Evolutionary conservation across 2,329 filamentous ascomycete species (phyloP), one percentile per base, ranked within the genome.

Genomic region (Sporothrix dimorphospora): DNA sequence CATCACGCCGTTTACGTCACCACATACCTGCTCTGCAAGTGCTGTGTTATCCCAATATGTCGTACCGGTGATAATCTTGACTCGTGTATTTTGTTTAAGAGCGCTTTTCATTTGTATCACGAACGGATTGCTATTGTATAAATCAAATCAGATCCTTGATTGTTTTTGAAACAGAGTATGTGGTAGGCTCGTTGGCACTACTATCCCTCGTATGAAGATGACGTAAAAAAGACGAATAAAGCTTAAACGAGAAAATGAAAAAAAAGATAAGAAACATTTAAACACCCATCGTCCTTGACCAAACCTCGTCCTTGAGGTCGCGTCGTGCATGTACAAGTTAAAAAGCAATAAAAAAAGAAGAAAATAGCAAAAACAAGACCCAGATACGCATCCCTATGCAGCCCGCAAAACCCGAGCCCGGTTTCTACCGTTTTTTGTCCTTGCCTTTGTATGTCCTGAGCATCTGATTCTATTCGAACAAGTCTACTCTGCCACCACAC

Each of bases 1-100:
- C n/a, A 69, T 69, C 34, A 69, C 66, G 66, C 49, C 49, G 66
- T 69, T 57, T 21, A 53, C 12, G 66, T 14, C 49, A 55, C 49
- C 38, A 6, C 3, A 45, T 3, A 19, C 38, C 16, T 65, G 4
- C 14, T 12, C 34, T 6, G 5, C 11, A 2, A 5, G 1, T 19
- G n/a, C n/a, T n/a, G n/a, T n/a, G n/a, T n/a, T n/a, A n/a, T n/a
- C n/a, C n/a, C n/a, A n/a, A 14, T 30, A 34, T 34, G 27, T 30
- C 9, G 30, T 3, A 34, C 19, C 16, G 6, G 30, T 34, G 30
- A 6, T 34, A 34, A 34, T 34, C 30, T 34, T 34, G 6, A 3
- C 30, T 34, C 30, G 6, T n/a, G n/a, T n/a, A n/a, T n/a, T n/a
- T 3, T 6, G 6, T 34, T 34, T 34, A 34, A 34, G 30, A 34